phyloP scores from a whole-genome alignment of 306 rosid genomes.

The Gynostemma pentaphyllum region DNA sequence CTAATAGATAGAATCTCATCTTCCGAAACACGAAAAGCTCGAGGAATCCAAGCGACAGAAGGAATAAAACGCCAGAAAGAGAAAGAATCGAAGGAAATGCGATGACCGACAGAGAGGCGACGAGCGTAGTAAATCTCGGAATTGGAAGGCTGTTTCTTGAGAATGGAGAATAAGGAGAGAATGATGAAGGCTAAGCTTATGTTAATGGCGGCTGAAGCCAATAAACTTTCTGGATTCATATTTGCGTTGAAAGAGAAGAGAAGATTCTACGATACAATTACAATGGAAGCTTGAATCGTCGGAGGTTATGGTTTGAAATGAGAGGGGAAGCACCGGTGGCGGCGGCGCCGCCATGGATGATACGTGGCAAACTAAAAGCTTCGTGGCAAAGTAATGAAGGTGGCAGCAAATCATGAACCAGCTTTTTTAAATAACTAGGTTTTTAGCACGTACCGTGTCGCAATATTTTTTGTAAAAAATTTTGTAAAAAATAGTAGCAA shows the following conservation, averaged over 20 bases:
- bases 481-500: no score
- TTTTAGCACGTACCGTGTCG: no score
- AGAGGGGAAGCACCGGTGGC: not conserved
- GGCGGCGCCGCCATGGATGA: not conserved
- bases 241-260: not conserved
- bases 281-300: not conserved
- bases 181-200: constrained; percentile 53
- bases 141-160: constrained; percentile 62
- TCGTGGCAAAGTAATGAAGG: not conserved
- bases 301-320: not conserved
- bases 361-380: constrained; percentile 3
- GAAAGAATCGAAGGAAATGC: constrained; percentile 13
- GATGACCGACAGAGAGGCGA: constrained; percentile 32
- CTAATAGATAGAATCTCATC: constrained; percentile 37
- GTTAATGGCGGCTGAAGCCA: constrained; percentile 81
- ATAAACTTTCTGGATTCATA: constrained; percentile 56
- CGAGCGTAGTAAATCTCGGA: constrained; percentile 66
- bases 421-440: no score
- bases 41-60: constrained; percentile 54
- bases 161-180: constrained; percentile 65
- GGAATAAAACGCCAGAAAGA: constrained; percentile 42
- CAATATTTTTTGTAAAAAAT: no score
- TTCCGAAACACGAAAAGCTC: constrained; percentile 44
- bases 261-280: no score
- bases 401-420: not conserved